These are phyloP conservation scores for Intubia oerlemansii DNA, from an alignment of 2,329 filamentous ascomycete genomes.

Conservation along the genomic window DNA sequence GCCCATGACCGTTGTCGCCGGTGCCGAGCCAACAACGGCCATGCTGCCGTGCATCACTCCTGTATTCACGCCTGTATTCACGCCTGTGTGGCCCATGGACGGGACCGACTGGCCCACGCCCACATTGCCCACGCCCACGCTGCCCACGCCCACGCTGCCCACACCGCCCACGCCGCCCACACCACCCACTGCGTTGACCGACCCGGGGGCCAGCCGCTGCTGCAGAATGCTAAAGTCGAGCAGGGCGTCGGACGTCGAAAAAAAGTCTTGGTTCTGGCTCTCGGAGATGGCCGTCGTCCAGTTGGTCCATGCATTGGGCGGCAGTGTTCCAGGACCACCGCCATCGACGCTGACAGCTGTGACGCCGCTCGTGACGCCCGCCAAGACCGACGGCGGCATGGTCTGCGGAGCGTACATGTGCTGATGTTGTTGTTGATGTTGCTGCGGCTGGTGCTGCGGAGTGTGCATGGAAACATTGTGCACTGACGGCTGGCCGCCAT, in stretches of 20 bases:
- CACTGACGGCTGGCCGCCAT: no score
- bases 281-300: constrained; percentile 31
- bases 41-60: no score
- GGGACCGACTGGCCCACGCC: background rate
- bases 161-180: background rate
- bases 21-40: no score
- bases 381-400: background rate
- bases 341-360: constrained; percentile 7
- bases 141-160: no score
- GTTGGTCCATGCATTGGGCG: constrained; percentile 28
- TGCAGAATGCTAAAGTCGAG: constrained; percentile 21
- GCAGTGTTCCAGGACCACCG: no score
- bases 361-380: constrained; percentile 1
- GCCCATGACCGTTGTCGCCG: no score
- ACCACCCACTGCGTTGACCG: background rate
- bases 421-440: background rate
- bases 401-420: background rate
- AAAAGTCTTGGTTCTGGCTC: constrained; percentile 22
- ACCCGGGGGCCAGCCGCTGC: constrained; percentile 3
- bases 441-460: background rate
- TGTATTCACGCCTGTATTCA: no score
- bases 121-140: no score
- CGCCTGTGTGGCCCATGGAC: no score
- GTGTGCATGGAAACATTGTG: no score
- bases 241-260: constrained; percentile 21